A percentile compares a stretch with the other conserved stretches of the same genome.
These are phyloP conservation scores for Oryza glaberrima DNA, from an alignment of 176 grass and related monocot species.

Conservation along the genomic window DNA sequence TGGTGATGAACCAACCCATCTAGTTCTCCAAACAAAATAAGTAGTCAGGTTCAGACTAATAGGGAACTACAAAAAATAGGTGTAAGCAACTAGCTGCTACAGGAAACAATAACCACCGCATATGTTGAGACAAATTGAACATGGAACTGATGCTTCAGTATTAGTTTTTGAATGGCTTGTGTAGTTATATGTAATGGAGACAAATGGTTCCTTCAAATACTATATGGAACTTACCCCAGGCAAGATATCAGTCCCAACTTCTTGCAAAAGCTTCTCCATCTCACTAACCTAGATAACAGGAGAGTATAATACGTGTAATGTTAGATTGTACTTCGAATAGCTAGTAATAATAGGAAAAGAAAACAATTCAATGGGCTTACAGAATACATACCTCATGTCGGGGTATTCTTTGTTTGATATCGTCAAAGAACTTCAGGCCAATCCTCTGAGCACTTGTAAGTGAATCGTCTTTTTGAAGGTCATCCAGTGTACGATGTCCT, in stretches of 20 bases:
- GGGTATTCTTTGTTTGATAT: conserved; percentile 95
- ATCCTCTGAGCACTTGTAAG: conserved; percentile 76
- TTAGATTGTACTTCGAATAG: conserved; percentile 8
- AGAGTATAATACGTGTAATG: conserved; percentile 19
- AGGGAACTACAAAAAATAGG: conserved; percentile 10
- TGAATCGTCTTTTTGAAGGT: conserved; percentile 77
- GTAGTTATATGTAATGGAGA: neutral
- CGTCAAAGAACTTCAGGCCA: conserved; percentile 85
- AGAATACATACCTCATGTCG: conserved; percentile 58
- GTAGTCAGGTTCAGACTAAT: neutral
- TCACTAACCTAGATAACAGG: conserved; percentile 66
- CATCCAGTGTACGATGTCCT: conserved; percentile 85
- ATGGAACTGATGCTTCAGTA: conserved; percentile 8
- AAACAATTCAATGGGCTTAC: conserved; percentile 2
- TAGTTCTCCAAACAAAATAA: neutral
- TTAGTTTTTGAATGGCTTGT: conserved; percentile 20
- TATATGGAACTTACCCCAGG: conserved; percentile 65
- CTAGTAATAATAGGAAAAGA: conserved; percentile 4
- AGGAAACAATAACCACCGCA: neutral
- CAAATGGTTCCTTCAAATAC: conserved; percentile 15
- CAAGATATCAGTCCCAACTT: conserved; percentile 71
- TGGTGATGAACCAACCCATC: neutral
- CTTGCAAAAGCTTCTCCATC: conserved; percentile 89
- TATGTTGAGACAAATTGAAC: neutral
- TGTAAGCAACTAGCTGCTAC: neutral